Conservation (phyloP, 257 asterid genomes). For the Mitragyna speciosa region DNA sequence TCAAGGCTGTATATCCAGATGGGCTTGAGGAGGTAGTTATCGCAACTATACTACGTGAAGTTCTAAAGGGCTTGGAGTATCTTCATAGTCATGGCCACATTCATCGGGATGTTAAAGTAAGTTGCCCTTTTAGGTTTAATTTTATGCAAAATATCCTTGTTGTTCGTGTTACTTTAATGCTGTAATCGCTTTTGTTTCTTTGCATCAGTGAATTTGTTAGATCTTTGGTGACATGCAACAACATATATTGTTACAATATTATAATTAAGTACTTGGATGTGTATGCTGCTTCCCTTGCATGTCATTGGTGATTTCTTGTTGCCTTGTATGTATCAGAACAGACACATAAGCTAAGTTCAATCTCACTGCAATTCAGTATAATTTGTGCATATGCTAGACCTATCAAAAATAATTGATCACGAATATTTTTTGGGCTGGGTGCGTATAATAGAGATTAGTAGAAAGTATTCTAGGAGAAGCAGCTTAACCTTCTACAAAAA, state of each 20-base stretch:
- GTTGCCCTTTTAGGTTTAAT: constrained; percentile 19
- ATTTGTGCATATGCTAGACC: not conserved
- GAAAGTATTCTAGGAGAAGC: not conserved
- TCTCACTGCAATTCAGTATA: not conserved
- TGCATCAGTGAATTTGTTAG: not conserved
- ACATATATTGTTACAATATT: too few species aligned
- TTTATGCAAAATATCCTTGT: not conserved
- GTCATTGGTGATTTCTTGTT: not conserved
- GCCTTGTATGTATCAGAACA: not conserved
- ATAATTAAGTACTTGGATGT: not conserved
- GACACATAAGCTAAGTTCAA: not conserved
- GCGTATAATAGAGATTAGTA: not conserved
- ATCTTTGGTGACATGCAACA: too few species aligned
- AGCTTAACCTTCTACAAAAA: not conserved
- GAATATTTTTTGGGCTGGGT: not conserved
- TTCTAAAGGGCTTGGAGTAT: constrained; percentile 84
- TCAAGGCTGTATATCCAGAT: constrained; percentile 85
- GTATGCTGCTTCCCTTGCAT: not conserved
- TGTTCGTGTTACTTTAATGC: not conserved
- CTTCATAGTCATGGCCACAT: constrained; percentile 98
- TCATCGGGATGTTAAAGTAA: constrained; percentile 95
- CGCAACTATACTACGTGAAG: constrained; percentile 89
- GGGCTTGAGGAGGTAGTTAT: constrained; percentile 95
- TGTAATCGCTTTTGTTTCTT: constrained; percentile 1
- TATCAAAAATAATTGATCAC: not conserved